Evolutionary conservation across 1,139 yeast species (phyloP).

Genomic region (Nakaseomyces kungkrabaensis): DNA sequence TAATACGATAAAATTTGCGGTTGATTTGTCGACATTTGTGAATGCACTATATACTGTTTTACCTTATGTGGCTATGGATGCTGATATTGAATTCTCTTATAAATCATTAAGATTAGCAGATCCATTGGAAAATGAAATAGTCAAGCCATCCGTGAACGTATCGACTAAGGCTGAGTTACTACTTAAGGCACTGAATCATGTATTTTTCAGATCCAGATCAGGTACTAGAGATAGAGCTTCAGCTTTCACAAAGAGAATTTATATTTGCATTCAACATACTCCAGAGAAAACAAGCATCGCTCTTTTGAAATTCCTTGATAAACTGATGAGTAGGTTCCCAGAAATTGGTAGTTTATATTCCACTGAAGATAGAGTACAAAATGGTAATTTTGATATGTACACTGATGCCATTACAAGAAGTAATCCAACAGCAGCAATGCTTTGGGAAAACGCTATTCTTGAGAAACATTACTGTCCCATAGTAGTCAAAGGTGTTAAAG

Average conservation of each 20-base stretch:
- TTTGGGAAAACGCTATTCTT: conserved; percentile 78
- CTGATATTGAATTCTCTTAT: conserved; percentile 79
- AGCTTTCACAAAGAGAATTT: conserved; percentile 75
- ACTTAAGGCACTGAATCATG: conserved; percentile 64
- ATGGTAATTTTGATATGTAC: conserved; percentile 63
- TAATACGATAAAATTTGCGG: conserved; percentile 49
- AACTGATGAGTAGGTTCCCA: conserved; percentile 58
- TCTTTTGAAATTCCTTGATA: conserved; percentile 63
- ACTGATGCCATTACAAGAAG: conserved; percentile 61
- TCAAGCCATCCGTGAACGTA: conserved; percentile 68
- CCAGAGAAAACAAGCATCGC: conserved; percentile 88
- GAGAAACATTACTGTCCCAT: conserved; percentile 75
- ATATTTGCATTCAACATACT: conserved; percentile 54
- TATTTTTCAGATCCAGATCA: conserved; percentile 68
- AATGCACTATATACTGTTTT: conserved; percentile 60
- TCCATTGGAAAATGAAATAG: conserved; percentile 43
- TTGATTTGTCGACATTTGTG: conserved; percentile 64
- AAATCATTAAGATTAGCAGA: conserved; percentile 71
- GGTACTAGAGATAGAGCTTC: conserved; percentile 66
- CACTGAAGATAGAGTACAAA: conserved; percentile 78
- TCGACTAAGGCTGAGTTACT: conserved; percentile 83
- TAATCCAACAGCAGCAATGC: conserved; percentile 77
- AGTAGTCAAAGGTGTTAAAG: conserved; percentile 48
- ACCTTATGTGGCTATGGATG: conserved; percentile 60
- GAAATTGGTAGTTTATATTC: conserved; percentile 67